Conservation (phyloP, 257 asterid genomes). For the Fraxinus quadrangulata region DNA sequence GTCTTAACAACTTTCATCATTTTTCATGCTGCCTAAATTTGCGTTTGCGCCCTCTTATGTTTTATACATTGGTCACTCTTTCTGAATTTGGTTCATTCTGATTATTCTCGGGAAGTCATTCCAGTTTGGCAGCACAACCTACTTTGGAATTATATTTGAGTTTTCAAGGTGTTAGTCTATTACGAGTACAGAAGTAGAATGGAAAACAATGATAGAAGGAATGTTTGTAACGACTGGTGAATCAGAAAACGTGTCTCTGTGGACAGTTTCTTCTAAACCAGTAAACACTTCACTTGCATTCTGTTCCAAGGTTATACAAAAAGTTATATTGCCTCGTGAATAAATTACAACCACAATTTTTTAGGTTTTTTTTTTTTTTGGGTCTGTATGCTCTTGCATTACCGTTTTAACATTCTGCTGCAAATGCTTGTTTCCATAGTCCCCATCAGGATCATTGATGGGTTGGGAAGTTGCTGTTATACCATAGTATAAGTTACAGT, state of each 20-base stretch:
- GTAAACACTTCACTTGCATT: not conserved
- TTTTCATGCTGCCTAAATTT: not conserved
- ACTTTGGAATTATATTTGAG: not conserved
- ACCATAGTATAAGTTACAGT: not conserved
- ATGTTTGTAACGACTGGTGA: not conserved
- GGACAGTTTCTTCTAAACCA: not conserved
- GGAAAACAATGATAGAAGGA: not conserved
- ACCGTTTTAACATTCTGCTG: not conserved
- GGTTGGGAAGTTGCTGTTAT: not conserved
- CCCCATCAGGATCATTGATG: not conserved
- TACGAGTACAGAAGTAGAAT: not conserved
- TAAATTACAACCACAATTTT: not conserved
- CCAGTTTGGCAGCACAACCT: no score
- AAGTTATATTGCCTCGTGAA: not conserved
- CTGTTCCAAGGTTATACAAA: not conserved
- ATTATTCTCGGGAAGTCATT: not conserved
- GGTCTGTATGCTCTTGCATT: not conserved
- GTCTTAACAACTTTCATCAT: not conserved
- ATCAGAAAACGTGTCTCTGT: not conserved
- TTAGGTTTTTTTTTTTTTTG: not conserved
- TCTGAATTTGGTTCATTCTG: not conserved
- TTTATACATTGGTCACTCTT: not conserved
- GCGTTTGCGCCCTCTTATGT: not conserved
- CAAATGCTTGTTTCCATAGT: not conserved
- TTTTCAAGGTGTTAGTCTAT: not conserved